Evolutionary conservation across 495 filamentous ascomycete genomes (phyloP).

Genomic region (Xylaria curta): DNA sequence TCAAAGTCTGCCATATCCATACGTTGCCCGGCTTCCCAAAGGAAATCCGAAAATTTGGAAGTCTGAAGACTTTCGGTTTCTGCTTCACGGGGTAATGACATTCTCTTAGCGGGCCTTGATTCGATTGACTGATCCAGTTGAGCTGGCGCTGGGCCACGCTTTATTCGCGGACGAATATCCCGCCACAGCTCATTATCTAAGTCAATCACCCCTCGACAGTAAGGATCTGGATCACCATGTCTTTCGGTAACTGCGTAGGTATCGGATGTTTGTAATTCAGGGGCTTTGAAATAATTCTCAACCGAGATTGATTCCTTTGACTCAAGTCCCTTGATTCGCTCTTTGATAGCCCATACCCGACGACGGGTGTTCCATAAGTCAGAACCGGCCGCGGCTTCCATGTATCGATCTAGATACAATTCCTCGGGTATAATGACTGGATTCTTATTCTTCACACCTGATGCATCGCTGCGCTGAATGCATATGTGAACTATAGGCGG

Average conservation of each 20-base stretch:
- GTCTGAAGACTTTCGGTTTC: not conserved
- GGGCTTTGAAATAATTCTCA: slow-evolving; percentile 13
- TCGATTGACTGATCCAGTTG: not conserved
- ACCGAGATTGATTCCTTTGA: slow-evolving; percentile 33
- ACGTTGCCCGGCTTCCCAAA: slow-evolving; percentile 25
- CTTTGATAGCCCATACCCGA: slow-evolving; percentile 77
- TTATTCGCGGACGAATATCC: slow-evolving; percentile 17
- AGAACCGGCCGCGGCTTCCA: slow-evolving; percentile 67
- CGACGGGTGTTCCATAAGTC: slow-evolving; percentile 66
- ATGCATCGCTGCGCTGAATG: slow-evolving; percentile 74
- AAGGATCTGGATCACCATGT: not conserved
- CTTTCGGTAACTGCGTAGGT: slow-evolving; percentile 1
- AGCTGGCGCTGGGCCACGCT: not conserved
- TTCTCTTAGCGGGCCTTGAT: slow-evolving; percentile 1
- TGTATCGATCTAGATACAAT: slow-evolving; percentile 89
- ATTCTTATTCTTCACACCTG: slow-evolving; percentile 77
- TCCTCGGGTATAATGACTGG: slow-evolving; percentile 75
- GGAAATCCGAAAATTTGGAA: slow-evolving; percentile 22
- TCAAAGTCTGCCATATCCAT: slow-evolving; percentile 23
- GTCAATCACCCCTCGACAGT: slow-evolving; percentile 6
- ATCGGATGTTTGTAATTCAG: not conserved
- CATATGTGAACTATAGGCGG: slow-evolving; percentile 89
- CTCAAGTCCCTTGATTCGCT: slow-evolving; percentile 63
- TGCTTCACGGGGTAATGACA: not conserved
- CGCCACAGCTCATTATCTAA: slow-evolving; percentile 16